Conservation (phyloP, 192 early-diverging fungal species). For the Linnemannia hyalina region DNA sequence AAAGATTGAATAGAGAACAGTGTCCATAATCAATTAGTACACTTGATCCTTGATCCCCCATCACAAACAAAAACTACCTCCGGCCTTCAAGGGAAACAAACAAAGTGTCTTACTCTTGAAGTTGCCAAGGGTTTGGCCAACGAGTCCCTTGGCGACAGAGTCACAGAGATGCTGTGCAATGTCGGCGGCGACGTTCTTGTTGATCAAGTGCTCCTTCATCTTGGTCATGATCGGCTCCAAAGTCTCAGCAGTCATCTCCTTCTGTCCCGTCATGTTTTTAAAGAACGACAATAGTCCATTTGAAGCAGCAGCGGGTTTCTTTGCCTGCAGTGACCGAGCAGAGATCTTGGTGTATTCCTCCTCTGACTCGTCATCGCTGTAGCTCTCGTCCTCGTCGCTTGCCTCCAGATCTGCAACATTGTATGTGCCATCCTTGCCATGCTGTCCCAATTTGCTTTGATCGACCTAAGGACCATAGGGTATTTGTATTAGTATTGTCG, state of each 20-base stretch:
- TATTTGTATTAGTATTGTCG: not conserved
- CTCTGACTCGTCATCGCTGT: slow-evolving; percentile 68
- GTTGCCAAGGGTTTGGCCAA: slow-evolving; percentile 80
- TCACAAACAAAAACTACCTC: not conserved
- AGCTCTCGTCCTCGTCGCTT: slow-evolving; percentile 65
- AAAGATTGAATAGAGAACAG: not conserved
- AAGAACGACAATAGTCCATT: slow-evolving; percentile 78
- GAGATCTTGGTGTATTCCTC: slow-evolving; percentile 58
- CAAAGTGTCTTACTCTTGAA: slow-evolving; percentile 75
- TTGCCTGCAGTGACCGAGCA: slow-evolving; percentile 27
- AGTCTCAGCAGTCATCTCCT: slow-evolving; percentile 76
- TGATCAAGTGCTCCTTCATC: slow-evolving; percentile 93
- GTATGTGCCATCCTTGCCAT: slow-evolving; percentile 78
- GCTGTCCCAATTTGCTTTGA: slow-evolving; percentile 70
- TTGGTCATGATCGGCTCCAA: slow-evolving; percentile 86
- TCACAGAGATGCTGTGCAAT: slow-evolving; percentile 88
- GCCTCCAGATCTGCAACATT: slow-evolving; percentile 79
- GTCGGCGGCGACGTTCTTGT: slow-evolving; percentile 94
- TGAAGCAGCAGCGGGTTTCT: slow-evolving; percentile 21
- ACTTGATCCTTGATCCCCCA: not conserved
- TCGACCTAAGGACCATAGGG: slow-evolving; percentile 57
- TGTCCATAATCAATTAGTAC: not conserved
- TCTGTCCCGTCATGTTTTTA: slow-evolving; percentile 76
- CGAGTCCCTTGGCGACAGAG: slow-evolving; percentile 76
- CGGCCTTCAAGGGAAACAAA: not conserved